Evolutionary conservation across 2,329 filamentous ascomycete genomes (phyloP).

Genomic region (Neocatenulostroma microsporum): DNA sequence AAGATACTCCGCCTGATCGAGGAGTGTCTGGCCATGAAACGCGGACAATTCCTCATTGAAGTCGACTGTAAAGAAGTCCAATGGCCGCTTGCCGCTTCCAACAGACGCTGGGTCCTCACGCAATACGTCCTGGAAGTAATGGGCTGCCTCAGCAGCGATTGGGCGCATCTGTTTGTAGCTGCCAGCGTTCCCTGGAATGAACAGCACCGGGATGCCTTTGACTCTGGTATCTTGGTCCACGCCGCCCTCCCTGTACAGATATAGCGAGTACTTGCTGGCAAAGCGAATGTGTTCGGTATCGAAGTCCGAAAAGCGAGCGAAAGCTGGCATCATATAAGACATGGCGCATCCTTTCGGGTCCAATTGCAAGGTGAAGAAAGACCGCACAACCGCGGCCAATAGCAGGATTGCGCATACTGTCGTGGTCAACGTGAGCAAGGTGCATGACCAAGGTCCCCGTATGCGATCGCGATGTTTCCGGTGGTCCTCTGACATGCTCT

Average conservation of each 20-base stretch:
- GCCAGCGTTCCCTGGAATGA: conserved; percentile 94
- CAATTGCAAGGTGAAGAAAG: conserved; percentile 67
- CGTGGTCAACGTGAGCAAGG: conserved; percentile 48
- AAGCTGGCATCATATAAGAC: conserved; percentile 92
- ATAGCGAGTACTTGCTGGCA: conserved; percentile 95
- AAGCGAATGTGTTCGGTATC: conserved; percentile 97
- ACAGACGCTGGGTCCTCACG: conserved; percentile 61
- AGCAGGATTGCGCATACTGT: conserved; percentile 48
- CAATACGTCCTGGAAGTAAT: conserved; percentile 76
- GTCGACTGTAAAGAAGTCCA: conserved; percentile 97
- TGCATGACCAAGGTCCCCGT: conserved; percentile 55
- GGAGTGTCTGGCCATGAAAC: conserved; percentile 90
- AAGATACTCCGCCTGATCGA: conserved; percentile 95
- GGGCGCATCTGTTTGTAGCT: conserved; percentile 97
- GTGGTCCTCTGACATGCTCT: conserved; percentile 15
- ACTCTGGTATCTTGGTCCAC: conserved; percentile 80
- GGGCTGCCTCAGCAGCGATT: conserved; percentile 84
- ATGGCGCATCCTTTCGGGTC: conserved; percentile 92
- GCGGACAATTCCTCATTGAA: conserved; percentile 99
- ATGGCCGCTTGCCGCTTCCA: conserved; percentile 61
- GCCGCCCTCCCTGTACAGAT: conserved; percentile 84
- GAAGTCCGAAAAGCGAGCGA: conserved; percentile 77
- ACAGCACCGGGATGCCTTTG: conserved; percentile 85
- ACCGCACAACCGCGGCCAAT: conserved; percentile 63
- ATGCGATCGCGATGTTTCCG: conserved; percentile 30